Evolutionary conservation across 257 asterid genomes (phyloP), one percentile per base, ranked within the genome.

Genomic region (Anisodus acutangulus): DNA sequence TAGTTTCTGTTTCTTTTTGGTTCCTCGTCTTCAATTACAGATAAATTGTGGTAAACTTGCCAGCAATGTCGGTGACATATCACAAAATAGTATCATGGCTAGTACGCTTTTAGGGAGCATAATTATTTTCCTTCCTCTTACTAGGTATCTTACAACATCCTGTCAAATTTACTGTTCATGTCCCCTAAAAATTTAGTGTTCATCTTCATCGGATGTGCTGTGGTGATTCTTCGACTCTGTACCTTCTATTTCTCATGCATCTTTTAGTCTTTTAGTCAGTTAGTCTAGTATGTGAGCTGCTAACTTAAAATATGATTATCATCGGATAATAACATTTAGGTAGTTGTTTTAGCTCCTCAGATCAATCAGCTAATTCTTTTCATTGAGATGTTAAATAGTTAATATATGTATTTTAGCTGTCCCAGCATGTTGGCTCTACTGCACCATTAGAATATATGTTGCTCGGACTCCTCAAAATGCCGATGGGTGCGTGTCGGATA

Each of bases 31-130:
- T n/a, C n/a, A n/a, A n/a, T n/a, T n/a, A n/a, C n/a, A n/a, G n/a
- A n/a, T n/a, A n/a, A n/a, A n/a, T n/a, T n/a, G n/a, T n/a, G n/a
- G n/a, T n/a, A n/a, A n/a, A 87, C 72, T 83, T 83, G 87, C 91
- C 84, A 85, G 86, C 85, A 86, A 87, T 62, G 87, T 89, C 82
- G 82, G 82, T 80, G 91, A 93, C 86, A 88, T 90, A 62, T 85
- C 95, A 54, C 90, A 93, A 51, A 90, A 90, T 78, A 93, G 98
- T 88, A 89, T 94, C 86, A 90, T 96, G 94, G 94, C 98, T 78
- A 93, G 97, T n/a, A 93, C 98, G 4, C 91, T 96, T 68, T 86
- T 96, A 81, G 99, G 99, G 84, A 91, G 97, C 87, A 91, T 94
- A 84, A 85, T 92, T 68, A 89, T 89, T 78, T 94, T 94, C 90